Evolutionary conservation across 2,329 filamentous ascomycete genomes (phyloP), one percentile per base, ranked within the genome.

Genomic region (Sporothrix schenckii): DNA sequence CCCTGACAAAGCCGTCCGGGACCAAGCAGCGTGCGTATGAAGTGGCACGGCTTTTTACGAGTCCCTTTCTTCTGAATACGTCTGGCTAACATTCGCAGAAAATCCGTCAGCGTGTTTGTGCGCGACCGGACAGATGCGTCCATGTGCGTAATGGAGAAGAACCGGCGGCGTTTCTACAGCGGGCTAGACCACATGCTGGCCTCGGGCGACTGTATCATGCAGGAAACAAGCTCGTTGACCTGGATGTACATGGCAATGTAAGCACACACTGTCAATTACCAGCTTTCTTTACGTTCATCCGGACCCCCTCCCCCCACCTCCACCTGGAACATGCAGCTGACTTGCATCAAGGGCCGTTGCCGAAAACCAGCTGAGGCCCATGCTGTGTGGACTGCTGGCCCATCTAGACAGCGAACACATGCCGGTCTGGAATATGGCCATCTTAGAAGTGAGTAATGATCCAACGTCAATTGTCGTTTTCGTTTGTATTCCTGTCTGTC

Each of bases 201-300:
- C 1, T 69, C 72, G 0, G 68, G 60, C 4, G 68, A 73, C 68
- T 70, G 65, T 60, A 56, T 68, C 3, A 39, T 47, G 19, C 73
- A 74, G 21, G 73, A 74, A 50, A 73, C 72, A 14, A 69, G 69
- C 47, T 66, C 66, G 0, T 47, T 74, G 9, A 65, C 47, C 1
- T 74, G 73, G 73, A 69, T 71, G 27, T 72, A 74, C 52, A 58
- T 74, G 44, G 73, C 70, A 30, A 70, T 73, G 73, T 71, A 41
- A 50, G 72, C 44, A 21, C 27, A 16, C 47, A 14, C 27, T 41
- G 16, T 16, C 16, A 30, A 10, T 24, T 7, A 19, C 11, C 19
- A 27, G 27, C 19, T 30, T 13, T 30, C 21, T 1, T 27, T 24
- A 24, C 24, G 24, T 68, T 13, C n/a, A 44, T 21, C 50, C 50